Evolutionary conservation across 192 early-diverging fungal genomes (phyloP).

Genomic region (Rhizoclosmatium globosum): DNA sequence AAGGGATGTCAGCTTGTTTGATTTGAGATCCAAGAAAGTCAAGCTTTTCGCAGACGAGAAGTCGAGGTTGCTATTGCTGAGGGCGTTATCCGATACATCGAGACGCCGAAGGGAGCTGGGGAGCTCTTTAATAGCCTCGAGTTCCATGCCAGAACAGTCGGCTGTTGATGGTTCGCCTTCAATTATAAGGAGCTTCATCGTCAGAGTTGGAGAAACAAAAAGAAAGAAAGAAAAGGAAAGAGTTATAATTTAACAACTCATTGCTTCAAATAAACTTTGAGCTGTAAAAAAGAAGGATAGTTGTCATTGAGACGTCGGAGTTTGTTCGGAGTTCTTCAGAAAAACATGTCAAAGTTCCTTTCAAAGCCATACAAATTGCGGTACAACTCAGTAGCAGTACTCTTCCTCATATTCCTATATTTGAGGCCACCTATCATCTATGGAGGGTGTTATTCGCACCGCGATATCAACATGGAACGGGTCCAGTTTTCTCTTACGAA

Average conservation of each 20-base stretch:
- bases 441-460: no score
- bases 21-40: conserved; percentile 16
- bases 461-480: no score
- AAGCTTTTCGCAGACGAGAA: neutral
- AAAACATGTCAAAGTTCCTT: no score
- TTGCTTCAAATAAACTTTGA: no score
- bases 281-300: no score
- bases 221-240: neutral
- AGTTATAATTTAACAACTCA: neutral
- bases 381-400: no score
- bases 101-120: conserved; percentile 8
- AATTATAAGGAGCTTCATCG: neutral
- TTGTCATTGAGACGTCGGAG: no score
- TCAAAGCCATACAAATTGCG: no score
- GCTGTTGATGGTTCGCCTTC: conserved; percentile 14
- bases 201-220: neutral
- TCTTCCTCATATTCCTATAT: no score
- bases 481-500: no score
- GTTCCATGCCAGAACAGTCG: conserved; percentile 25
- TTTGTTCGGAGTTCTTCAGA: no score
- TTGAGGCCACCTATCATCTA: no score
- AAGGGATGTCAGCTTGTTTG: conserved; percentile 16
- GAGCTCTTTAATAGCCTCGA: neutral
- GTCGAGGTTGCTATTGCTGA: neutral
- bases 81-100: conserved; percentile 10